These are phyloP conservation scores for Aspergillus thermomutatus DNA, from an alignment of 2,329 filamentous ascomycete genomes.

Conservation along the genomic window DNA sequence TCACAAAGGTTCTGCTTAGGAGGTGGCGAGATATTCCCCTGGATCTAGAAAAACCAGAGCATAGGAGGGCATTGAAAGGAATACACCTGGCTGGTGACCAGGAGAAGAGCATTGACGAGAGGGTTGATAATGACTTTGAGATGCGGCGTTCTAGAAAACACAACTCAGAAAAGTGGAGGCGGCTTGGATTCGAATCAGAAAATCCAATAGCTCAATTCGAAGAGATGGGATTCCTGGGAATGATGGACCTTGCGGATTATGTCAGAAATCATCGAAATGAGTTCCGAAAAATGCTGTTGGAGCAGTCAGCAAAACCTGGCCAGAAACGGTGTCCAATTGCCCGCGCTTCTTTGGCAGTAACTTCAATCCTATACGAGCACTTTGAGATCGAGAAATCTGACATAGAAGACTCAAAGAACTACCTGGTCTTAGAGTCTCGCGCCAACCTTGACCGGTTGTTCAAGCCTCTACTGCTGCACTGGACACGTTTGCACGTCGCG, in stretches of 20 bases:
- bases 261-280: slow-evolving; percentile 87
- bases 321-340: slow-evolving; percentile 81
- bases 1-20: slow-evolving; percentile 81
- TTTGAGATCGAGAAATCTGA: slow-evolving; percentile 89
- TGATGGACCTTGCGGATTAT: slow-evolving; percentile 97
- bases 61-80: slow-evolving; percentile 79
- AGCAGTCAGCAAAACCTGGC: slow-evolving; percentile 73
- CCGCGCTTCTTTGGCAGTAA: slow-evolving; percentile 80
- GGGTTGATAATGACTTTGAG: slow-evolving; percentile 35
- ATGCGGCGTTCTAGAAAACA: slow-evolving; percentile 65
- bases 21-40: slow-evolving; percentile 86
- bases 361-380: slow-evolving; percentile 85
- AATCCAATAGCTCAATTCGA: slow-evolving; percentile 84
- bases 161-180: slow-evolving; percentile 87
- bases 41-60: slow-evolving; percentile 82
- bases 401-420: slow-evolving; percentile 71
- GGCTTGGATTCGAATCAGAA: slow-evolving; percentile 87
- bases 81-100: slow-evolving; percentile 74
- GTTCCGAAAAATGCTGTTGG: slow-evolving; percentile 86
- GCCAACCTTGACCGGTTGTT: slow-evolving; percentile 84
- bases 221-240: slow-evolving; percentile 79
- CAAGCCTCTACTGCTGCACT: slow-evolving; percentile 82
- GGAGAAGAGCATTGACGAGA: slow-evolving; percentile 30
- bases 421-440: slow-evolving; percentile 68
- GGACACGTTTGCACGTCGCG: slow-evolving; percentile 84